Base-by-base conservation (phyloP, 1,284 basidiomycete genomes). In the Mycena sp. region DNA sequence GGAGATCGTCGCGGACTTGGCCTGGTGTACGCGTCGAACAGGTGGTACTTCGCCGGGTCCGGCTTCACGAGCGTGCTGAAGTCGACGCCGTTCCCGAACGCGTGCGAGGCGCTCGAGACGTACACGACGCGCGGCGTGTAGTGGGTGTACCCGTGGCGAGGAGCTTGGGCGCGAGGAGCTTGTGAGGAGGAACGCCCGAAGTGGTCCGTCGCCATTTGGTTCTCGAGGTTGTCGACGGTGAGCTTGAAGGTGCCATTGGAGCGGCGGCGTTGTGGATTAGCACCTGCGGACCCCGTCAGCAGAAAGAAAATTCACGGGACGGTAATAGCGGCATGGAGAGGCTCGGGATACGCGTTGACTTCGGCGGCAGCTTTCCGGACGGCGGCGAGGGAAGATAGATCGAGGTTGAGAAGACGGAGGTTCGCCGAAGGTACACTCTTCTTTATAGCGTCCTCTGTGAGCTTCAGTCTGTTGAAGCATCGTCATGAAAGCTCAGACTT, bases 291-390 rank as follows among this genome's bases (percentile, higher is more conserved):
- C n/a, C n/a, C n/a, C n/a, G n/a, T n/a, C n/a, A n/a, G n/a, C n/a
- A n/a, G n/a, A n/a, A n/a, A n/a, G n/a, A n/a, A n/a, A n/a, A n/a
- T n/a, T n/a, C n/a, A n/a, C n/a, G n/a, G n/a, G n/a, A n/a, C n/a
- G n/a, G n/a, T n/a, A n/a, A n/a, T n/a, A n/a, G n/a, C n/a, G n/a
- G 55, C 60, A 19, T 65, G 64, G 2, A 65, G 16, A 1, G 59
- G 59, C 6, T 51, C 64, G 1, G 49, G 30, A 26, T 50, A 55
- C 4, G 55, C 37, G 21, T 58, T 58, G 5, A 65, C 60, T 21
- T 65, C 55, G 1, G 29, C 30, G 2, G 64, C 64, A 16, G 64
- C 52, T 10, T 44, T 26, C 38, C 60, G 59, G 9, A 66, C 60
- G 23, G 56, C 51, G 4, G 59, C 38, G 2, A 62, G 21, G 2